Percentiles rank a stretch among this genome's conserved stretches.
Evolutionary conservation across 2,329 filamentous ascomycete species (phyloP).

Genomic region (Claviceps cyperi): DNA sequence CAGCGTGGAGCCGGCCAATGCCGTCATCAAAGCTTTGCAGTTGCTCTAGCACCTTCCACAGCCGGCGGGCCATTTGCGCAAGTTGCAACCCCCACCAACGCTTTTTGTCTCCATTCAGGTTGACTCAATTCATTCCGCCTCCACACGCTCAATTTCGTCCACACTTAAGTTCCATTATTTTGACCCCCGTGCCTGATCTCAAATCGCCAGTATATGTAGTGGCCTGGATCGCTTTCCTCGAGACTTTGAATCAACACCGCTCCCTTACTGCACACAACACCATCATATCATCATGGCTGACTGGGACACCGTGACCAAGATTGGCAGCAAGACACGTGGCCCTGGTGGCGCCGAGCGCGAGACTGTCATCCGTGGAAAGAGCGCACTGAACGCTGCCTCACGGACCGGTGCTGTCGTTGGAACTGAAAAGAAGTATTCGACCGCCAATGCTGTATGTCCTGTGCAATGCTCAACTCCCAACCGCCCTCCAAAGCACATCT

Average conservation of each 20-base stretch:
- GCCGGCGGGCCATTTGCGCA: background rate
- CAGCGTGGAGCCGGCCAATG: background rate
- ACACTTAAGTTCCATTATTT: constrained; percentile 13
- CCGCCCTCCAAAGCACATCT: background rate
- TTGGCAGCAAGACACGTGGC: constrained; percentile 69
- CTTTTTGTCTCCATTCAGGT: constrained; percentile 17
- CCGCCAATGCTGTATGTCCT: constrained; percentile 47
- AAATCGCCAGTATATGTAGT: background rate
- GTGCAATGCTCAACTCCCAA: background rate
- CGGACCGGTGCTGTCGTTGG: constrained; percentile 60
- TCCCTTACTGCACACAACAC: constrained; percentile 10
- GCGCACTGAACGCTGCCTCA: constrained; percentile 76
- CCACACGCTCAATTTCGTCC: constrained; percentile 9
- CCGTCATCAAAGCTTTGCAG: background rate
- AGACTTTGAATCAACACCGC: background rate
- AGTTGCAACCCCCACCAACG: constrained; percentile 9
- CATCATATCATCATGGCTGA: constrained; percentile 47
- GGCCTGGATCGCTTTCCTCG: background rate
- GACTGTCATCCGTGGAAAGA: constrained; percentile 75
- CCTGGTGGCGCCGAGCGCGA: constrained; percentile 56
- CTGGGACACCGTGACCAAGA: constrained; percentile 85
- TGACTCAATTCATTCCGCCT: constrained; percentile 20
- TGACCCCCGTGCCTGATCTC: background rate
- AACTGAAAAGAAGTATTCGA: constrained; percentile 83
- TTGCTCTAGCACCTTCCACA: constrained; percentile 8